Base-by-base conservation (phyloP, 192 early-diverging fungal species). In the Anaeromyces robustus region DNA sequence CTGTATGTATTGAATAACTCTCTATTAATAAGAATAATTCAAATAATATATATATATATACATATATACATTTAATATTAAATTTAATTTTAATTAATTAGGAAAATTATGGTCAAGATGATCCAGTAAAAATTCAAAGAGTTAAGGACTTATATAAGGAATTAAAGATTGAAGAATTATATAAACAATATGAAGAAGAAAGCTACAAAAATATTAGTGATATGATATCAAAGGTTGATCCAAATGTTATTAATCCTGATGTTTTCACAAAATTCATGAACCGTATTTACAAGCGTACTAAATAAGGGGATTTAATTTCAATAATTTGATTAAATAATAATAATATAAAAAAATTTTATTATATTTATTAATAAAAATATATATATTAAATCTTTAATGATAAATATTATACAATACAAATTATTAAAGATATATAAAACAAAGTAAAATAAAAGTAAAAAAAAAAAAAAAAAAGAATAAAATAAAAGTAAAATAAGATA, bases 231-330 rank as follows among this genome's bases (percentile, higher is more conserved):
- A 85, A 94, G 81, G 85, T 96, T 26, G 95, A 98, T 80, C 92
- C 96, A 81, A 84, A 87, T n/a, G 84, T 91, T 32, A 83, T 98
- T 30, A 94, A 93, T 79, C 89, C 89, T 84, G 87, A 93, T 77
- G 92, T 99, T 81, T 99, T 98, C 86, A 90, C 88, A 37, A 89
- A 87, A 12, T 99, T 97, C 88, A 94, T 99, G 89, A 92, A 95
- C 88, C 94, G 95, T 86, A 94, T 98, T 81, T 97, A 97, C 92
- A 98, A 96, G 91, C 89, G 94, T 81, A 92, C 89, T 77, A 95
- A 96, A 88, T 95, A 94, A 30, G 22, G n/a, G n/a, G n/a, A n/a
- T n/a, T n/a, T 2, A 52, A 22, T 1, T 14, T 4, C 11, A 52
- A 52, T 52, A 52, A 52, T 22, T 18, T 14, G 22, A 22, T 52